Evolutionary conservation across 1,284 basidiomycete genomes (phyloP), one percentile per base, ranked within the genome.

Genomic region (Clitocybe nebularis): DNA sequence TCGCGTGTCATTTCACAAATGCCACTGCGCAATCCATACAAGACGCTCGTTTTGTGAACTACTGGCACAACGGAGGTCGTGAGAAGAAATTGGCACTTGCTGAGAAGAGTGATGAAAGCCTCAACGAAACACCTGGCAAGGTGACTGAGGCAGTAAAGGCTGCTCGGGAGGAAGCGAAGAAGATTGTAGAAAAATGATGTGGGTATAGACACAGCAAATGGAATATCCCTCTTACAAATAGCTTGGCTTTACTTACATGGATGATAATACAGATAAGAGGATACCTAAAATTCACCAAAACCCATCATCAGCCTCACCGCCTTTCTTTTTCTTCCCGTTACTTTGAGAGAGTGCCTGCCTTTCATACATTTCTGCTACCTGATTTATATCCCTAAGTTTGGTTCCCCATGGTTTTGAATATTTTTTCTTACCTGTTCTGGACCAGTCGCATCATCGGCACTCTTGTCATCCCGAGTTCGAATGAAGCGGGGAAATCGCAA

Each of bases 301-400:
- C 33, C 79, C 91, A 62, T 93, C 92, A 38, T 89, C 91, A 1
- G 67, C 85, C 8, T 75, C 82, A 2, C 63, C 77, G 0, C 78
- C 81, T 58, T 81, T 81, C 59, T 79, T 79, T 63, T 84, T 87
- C 63, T 84, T 82, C 33, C 79, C 72, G 28, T 75, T 74, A 44
- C 70, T 75, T 57, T 87, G 84, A 5, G 90, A 84, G 24, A 93
- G 78, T 10, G 81, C 86, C 63, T 99, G 95, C 30, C 82, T 74
- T 59, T 89, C 80, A 64, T 98, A 99, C 83, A 98, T 96, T 54
- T 95, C 92, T 39, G 93, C 89, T 52, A 99, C 87, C 89, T 95
- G 57, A 10, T 39, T 16, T 22, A 39, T 39, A 25, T 35, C 34
- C 38, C 62, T 44, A 66, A 54, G 51, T 44, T n/a, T 28, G 24